phyloP scores from a whole-genome alignment of 495 filamentous ascomycete species.

The Xylaria castorea region DNA sequence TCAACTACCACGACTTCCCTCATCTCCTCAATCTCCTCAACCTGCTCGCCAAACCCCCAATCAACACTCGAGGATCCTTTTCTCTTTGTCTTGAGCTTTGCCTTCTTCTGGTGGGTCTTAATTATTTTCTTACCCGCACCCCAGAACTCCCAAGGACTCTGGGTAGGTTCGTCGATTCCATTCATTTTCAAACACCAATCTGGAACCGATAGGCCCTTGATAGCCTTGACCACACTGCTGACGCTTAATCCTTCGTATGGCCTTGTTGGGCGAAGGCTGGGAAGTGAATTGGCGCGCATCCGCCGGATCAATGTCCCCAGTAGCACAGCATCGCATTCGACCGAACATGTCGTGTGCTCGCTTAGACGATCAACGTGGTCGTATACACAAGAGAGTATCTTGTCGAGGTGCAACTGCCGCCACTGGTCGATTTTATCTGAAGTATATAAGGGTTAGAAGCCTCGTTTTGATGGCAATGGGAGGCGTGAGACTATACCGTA shows the following conservation, averaged over 20 bases:
- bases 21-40: constrained; percentile 10
- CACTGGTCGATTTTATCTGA: constrained; percentile 9
- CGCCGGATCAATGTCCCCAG: constrained; percentile 13
- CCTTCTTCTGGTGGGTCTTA: not conserved
- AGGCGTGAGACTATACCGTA: constrained; percentile 1
- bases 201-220: constrained; percentile 1
- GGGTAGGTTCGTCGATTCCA: not conserved
- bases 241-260: constrained; percentile 15
- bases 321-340: constrained; percentile 14
- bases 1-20: not conserved
- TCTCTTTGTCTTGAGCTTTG: constrained; percentile 4
- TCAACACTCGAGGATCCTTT: not conserved
- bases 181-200: not conserved
- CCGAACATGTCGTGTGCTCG: not conserved
- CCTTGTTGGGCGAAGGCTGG: constrained; percentile 1
- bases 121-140: not conserved
- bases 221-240: not conserved
- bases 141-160: constrained; percentile 19
- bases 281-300: constrained; percentile 19
- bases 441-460: not conserved
- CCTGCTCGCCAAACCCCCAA: not conserved
- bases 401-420: constrained; percentile 15
- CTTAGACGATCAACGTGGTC: constrained; percentile 6
- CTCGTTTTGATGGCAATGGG: not conserved
- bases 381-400: constrained; percentile 8